Base-by-base conservation (phyloP, 108 stramenopile genomes). In the Cyclotella distinguenda region DNA sequence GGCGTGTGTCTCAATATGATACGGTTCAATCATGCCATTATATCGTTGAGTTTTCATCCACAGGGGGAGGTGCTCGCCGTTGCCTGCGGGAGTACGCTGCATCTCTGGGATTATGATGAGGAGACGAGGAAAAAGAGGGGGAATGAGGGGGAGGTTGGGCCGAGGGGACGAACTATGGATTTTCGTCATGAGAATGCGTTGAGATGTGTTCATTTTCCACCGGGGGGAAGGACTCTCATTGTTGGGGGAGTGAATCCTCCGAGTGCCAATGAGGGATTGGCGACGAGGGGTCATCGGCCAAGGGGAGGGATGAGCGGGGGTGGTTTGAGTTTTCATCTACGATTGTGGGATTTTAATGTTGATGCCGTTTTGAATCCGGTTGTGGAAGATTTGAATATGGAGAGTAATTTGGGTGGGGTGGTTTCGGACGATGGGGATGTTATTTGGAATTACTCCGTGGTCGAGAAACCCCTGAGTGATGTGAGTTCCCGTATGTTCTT, bases 1-100 rank as follows among this genome's bases (percentile, higher is more conserved):
- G 80, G 74, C 13, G 64, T 75, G 2, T 93, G 92, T 73, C 65
- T 93, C 36, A 73, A 85, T 21, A 90, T 93, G 89, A 86, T 93
- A 38, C 86, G 89, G 30, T 60, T 97, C 46, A 73, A 94, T 47
- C 66, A 64, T 62, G 91, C 96, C 39, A 95, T 99, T 65, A 97
- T 99, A 38, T 94, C 91, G 33, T 54, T 99, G 22, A 84, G 85
- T 43, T 99, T 99, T 66, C 98, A 99, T 77, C 98, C 97, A 4
- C 52, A 78, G 11, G 94, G 95, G 6, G 64, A 76, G n/a, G 43
- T 95, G 18, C 67, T 99, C 34, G 96, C 95, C 13, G 75, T 97
- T 54, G 96, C 98, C 16, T 91, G 94, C 57, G 95, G 97, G 4
- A 81, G 64, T 21, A 79, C 74, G 13, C 60, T 99, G 27, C 89